These are phyloP conservation scores for Plectosphaerella sp. DNA, from an alignment of 2,329 filamentous ascomycete species.

Conservation along the genomic window DNA sequence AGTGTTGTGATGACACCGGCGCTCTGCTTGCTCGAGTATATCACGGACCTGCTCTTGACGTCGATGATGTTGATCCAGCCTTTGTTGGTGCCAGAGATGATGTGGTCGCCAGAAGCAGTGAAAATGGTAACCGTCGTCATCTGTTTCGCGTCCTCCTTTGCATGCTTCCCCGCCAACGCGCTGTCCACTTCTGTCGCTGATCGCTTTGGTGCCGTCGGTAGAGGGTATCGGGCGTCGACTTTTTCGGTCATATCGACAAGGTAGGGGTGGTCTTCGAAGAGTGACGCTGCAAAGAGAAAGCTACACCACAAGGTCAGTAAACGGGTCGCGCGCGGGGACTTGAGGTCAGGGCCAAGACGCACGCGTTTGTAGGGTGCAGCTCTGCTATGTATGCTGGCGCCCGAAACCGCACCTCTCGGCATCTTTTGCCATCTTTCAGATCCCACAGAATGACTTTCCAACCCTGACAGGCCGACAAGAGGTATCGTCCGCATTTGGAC, in stretches of 20 bases:
- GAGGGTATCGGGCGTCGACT: slow-evolving; percentile 67
- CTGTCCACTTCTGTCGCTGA: slow-evolving; percentile 66
- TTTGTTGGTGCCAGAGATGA: slow-evolving; percentile 90
- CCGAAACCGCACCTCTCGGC: slow-evolving; percentile 85
- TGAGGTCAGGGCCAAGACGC: slow-evolving; percentile 21
- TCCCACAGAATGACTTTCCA: slow-evolving; percentile 98
- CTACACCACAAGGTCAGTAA: slow-evolving; percentile 38
- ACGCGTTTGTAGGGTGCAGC: slow-evolving; percentile 88
- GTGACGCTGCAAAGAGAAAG: slow-evolving; percentile 79
- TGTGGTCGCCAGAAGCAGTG: slow-evolving; percentile 78
- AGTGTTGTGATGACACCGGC: slow-evolving; percentile 84
- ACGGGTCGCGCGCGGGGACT: not conserved
- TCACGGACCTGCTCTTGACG: slow-evolving; percentile 71
- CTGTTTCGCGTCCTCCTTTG: slow-evolving; percentile 88
- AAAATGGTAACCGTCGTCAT: slow-evolving; percentile 92
- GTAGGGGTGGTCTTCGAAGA: slow-evolving; percentile 90
- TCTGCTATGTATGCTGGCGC: slow-evolving; percentile 95
- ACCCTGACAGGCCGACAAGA: slow-evolving; percentile 89
- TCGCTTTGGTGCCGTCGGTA: slow-evolving; percentile 80
- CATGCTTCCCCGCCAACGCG: slow-evolving; percentile 73
- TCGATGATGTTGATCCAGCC: slow-evolving; percentile 96
- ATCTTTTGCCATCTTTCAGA: slow-evolving; percentile 61
- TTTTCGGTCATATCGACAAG: slow-evolving; percentile 75
- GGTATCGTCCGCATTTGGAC: slow-evolving; percentile 86
- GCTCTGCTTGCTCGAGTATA: slow-evolving; percentile 86